These are phyloP conservation scores for Plenodomus tracheiphilus DNA, from an alignment of 2,329 filamentous ascomycete genomes.

Conservation along the genomic window DNA sequence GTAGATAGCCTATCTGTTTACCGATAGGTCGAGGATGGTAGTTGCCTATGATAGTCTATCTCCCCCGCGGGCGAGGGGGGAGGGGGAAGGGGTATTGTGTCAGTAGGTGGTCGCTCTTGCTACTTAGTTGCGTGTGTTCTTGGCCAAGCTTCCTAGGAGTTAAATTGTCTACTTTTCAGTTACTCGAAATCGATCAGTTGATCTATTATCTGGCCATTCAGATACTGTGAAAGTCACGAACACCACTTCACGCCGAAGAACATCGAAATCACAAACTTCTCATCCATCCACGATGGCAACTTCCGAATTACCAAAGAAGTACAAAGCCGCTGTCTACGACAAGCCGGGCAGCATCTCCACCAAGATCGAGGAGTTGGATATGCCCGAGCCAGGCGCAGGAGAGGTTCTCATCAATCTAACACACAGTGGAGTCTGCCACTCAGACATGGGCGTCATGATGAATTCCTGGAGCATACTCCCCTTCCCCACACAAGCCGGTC, in stretches of 20 bases:
- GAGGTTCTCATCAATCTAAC: constrained; percentile 66
- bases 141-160: too few species aligned
- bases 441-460: constrained; percentile 58
- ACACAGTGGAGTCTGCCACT: constrained; percentile 68
- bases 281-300: neutral
- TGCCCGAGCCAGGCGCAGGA: constrained; percentile 65
- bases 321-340: constrained; percentile 68
- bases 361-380: constrained; percentile 65
- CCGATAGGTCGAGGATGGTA: neutral
- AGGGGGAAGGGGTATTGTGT: neutral
- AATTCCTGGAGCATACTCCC: constrained; percentile 60
- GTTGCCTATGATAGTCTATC: too few species aligned
- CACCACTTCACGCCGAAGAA: too few species aligned
- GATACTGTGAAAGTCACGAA: too few species aligned
- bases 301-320: constrained; percentile 54
- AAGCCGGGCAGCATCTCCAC: constrained; percentile 67
- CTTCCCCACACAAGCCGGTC: constrained; percentile 61
- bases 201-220: too few species aligned
- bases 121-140: too few species aligned
- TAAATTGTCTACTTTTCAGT: too few species aligned
- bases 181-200: too few species aligned
- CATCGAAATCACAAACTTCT: too few species aligned
- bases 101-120: neutral
- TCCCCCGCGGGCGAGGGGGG: neutral
- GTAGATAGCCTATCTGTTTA: neutral